Evolutionary conservation across 1,284 basidiomycete species (phyloP).

Genomic region (Stereum hirsutum): DNA sequence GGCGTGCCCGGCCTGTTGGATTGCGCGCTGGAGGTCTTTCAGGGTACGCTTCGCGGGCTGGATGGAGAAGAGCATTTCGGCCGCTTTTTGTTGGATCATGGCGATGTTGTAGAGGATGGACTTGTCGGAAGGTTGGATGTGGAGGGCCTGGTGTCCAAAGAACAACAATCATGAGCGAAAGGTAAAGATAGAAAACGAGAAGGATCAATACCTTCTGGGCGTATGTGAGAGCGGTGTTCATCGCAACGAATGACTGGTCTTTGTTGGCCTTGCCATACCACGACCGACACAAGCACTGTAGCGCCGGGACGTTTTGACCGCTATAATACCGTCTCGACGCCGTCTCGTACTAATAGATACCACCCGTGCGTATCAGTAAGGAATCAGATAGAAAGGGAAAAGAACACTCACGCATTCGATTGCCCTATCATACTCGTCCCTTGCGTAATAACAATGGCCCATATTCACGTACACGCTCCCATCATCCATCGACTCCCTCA

Average conservation of each 20-base stretch:
- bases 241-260: slow-evolving; percentile 72
- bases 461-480: slow-evolving; percentile 91
- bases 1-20: slow-evolving; percentile 80
- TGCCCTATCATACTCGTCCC: slow-evolving; percentile 89
- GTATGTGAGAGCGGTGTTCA: slow-evolving; percentile 74
- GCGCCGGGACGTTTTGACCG: slow-evolving; percentile 59
- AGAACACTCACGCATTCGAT: slow-evolving; percentile 80
- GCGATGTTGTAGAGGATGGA: slow-evolving; percentile 90
- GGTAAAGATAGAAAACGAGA: slow-evolving; percentile 12
- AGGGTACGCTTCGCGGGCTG: slow-evolving; percentile 69
- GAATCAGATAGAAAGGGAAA: not conserved
- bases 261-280: slow-evolving; percentile 90
- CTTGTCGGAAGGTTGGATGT: slow-evolving; percentile 79
- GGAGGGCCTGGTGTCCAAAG: slow-evolving; percentile 49
- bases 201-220: slow-evolving; percentile 52
- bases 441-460: slow-evolving; percentile 86
- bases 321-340: slow-evolving; percentile 69
- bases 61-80: slow-evolving; percentile 77
- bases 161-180: not conserved
- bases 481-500: slow-evolving; percentile 78
- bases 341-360: slow-evolving; percentile 68
- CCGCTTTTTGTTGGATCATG: slow-evolving; percentile 92
- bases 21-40: slow-evolving; percentile 68
- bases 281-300: slow-evolving; percentile 80
- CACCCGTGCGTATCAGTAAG: slow-evolving; percentile 1